A percentile compares a stretch with the other conserved stretches of the same genome.
phyloP scores from a whole-genome alignment of 1,284 basidiomycete genomes.

The Cystobasidium pallidum region DNA sequence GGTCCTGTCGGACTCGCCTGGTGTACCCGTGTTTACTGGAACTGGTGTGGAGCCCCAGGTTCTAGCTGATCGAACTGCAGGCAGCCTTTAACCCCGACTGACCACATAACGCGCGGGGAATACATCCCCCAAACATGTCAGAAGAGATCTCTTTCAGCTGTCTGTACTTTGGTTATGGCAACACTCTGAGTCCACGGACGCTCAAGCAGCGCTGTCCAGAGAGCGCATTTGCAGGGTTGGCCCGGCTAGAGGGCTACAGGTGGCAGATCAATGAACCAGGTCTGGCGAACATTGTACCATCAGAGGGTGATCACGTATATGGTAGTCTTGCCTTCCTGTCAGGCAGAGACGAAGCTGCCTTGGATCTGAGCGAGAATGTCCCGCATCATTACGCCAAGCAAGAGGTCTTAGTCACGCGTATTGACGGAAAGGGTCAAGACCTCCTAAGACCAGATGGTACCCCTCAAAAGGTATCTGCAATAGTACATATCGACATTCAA shows the following conservation, averaged over 20 bases:
- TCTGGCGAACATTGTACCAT: slow-evolving; percentile 17
- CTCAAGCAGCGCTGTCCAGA: slow-evolving; percentile 21
- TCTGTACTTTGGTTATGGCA: slow-evolving; percentile 23
- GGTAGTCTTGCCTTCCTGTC: slow-evolving; percentile 13
- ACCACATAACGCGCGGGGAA: too few relatives aligned
- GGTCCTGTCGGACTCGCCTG: too few relatives aligned
- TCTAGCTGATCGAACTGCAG: background rate
- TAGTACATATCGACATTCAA: slow-evolving; percentile 9
- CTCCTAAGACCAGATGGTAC: background rate
- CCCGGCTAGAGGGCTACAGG: slow-evolving; percentile 12
- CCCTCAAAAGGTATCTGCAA: background rate
- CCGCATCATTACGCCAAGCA: slow-evolving; percentile 8
- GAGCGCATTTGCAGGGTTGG: slow-evolving; percentile 13
- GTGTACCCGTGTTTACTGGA: too few relatives aligned
- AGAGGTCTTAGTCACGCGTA: background rate
- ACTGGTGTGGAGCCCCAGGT: background rate
- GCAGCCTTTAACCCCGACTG: too few relatives aligned
- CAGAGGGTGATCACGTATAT: slow-evolving; percentile 7
- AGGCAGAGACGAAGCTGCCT: slow-evolving; percentile 16
- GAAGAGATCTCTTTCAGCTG: background rate
- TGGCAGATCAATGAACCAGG: slow-evolving; percentile 42
- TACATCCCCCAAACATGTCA: too few relatives aligned
- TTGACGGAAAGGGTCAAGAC: background rate
- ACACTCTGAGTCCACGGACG: slow-evolving; percentile 1
- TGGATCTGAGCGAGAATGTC: background rate